phyloP scores from a whole-genome alignment of 345 rosid genomes.

The Erodium maritimum region DNA sequence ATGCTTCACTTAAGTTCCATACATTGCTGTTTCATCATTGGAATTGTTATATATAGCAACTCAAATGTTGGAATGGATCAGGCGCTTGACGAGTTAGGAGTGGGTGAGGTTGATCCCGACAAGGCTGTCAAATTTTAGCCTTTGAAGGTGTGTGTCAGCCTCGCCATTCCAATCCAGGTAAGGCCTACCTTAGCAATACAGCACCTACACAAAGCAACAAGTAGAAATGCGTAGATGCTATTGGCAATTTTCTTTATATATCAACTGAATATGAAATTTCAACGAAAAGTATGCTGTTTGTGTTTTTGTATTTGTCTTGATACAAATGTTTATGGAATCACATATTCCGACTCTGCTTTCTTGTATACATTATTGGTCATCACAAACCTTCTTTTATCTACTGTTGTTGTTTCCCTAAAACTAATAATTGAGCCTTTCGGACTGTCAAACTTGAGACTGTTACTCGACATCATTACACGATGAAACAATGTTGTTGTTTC shows the following conservation, averaged over 20 bases:
- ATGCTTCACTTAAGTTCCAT: background rate
- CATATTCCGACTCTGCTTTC: background rate
- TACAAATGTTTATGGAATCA: background rate
- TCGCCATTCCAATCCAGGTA: background rate
- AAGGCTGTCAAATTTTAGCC: conserved; percentile 38
- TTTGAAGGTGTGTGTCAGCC: background rate
- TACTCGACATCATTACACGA: background rate
- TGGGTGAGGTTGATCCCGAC: conserved; percentile 37
- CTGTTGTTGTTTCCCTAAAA: background rate
- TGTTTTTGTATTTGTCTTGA: background rate
- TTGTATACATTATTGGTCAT: background rate
- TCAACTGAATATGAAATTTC: background rate
- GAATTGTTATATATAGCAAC: background rate
- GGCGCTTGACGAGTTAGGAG: conserved; percentile 64
- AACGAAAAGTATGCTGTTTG: background rate
- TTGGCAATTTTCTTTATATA: background rate
- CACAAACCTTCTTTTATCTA: background rate
- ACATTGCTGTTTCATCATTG: too few species aligned
- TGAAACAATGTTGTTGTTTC: background rate
- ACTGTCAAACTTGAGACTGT: background rate
- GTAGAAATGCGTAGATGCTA: background rate
- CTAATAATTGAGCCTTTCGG: background rate
- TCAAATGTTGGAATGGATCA: conserved; percentile 18
- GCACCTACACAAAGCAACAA: background rate
- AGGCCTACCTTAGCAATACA: background rate